A percentile compares a stretch with the other conserved stretches of the same genome.
phyloP scores from a whole-genome alignment of 2,329 filamentous ascomycete species.

The Massarina eburnea region DNA sequence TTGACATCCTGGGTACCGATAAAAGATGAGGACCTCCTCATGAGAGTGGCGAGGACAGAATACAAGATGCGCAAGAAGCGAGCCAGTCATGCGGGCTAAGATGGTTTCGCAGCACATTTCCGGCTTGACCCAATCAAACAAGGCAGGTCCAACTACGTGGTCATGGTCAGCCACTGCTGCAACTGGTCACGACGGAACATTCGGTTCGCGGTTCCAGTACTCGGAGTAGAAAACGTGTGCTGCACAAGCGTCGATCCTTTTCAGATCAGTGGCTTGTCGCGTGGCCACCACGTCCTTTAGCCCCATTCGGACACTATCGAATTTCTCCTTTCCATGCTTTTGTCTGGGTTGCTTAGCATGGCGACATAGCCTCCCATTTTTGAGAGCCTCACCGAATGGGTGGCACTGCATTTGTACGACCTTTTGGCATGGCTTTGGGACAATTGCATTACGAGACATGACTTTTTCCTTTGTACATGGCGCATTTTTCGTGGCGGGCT shows the following conservation, averaged over 20 bases:
- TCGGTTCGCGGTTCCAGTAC: constrained; percentile 22
- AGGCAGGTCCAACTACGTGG: constrained; percentile 14
- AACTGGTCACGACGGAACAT: constrained; percentile 16
- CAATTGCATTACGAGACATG: constrained; percentile 7
- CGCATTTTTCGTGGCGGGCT: too few species aligned
- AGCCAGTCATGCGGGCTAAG: constrained; percentile 30
- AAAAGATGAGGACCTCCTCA: constrained; percentile 88
- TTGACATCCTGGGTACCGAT: constrained; percentile 92
- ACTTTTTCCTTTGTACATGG: too few species aligned
- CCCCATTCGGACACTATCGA: constrained; percentile 14
- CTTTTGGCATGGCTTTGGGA: background rate
- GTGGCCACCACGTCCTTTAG: constrained; percentile 23
- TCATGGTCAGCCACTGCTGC: constrained; percentile 16
- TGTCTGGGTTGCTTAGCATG: background rate
- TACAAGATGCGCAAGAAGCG: constrained; percentile 70
- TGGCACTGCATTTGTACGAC: background rate
- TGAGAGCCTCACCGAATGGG: constrained; percentile 4
- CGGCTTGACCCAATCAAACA: constrained; percentile 1
- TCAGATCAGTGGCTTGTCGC: constrained; percentile 42
- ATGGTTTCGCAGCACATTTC: constrained; percentile 11
- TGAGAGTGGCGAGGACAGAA: constrained; percentile 85
- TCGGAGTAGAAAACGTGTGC: constrained; percentile 27
- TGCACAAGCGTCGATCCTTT: constrained; percentile 26
- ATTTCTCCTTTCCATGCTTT: constrained; percentile 7
- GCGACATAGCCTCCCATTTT: constrained; percentile 7